These are phyloP conservation scores for button mushroom (Agaricus bisporus) DNA, from an alignment of 768 basidiomycete species.

Conservation along the genomic window DNA sequence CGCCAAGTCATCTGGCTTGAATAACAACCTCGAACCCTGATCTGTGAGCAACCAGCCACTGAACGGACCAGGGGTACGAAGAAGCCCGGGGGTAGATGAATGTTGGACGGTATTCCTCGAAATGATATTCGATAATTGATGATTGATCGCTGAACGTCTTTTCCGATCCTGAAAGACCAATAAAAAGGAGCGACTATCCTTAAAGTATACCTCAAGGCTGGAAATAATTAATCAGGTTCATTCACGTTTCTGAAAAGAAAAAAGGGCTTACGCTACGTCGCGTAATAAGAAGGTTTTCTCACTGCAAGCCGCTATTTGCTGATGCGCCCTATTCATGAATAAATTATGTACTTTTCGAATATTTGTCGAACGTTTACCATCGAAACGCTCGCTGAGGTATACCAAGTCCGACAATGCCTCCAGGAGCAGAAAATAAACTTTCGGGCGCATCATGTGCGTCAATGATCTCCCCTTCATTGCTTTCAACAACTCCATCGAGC, in stretches of 20 bases:
- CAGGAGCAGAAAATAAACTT: slow-evolving; percentile 77
- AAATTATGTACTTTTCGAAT: no score
- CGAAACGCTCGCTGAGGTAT: slow-evolving; percentile 75
- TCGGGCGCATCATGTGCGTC: slow-evolving; percentile 83
- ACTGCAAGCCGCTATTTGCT: slow-evolving; percentile 71
- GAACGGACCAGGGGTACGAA: slow-evolving; percentile 46
- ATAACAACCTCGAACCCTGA: slow-evolving; percentile 28
- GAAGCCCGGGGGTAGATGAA: slow-evolving; percentile 41
- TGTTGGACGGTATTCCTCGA: slow-evolving; percentile 33
- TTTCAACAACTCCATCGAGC: slow-evolving; percentile 84
- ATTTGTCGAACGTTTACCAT: slow-evolving; percentile 46
- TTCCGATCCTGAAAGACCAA: slow-evolving; percentile 73
- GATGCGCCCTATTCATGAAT: slow-evolving; percentile 53
- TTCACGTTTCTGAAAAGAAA: not conserved
- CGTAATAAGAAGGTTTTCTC: slow-evolving; percentile 85
- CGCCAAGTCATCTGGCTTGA: slow-evolving; percentile 53
- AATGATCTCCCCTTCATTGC: slow-evolving; percentile 82
- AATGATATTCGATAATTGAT: slow-evolving; percentile 44
- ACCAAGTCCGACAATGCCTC: slow-evolving; percentile 75
- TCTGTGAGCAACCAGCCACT: slow-evolving; percentile 42
- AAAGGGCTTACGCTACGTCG: slow-evolving; percentile 72
- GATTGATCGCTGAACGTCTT: slow-evolving; percentile 54
- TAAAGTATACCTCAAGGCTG: slow-evolving; percentile 90
- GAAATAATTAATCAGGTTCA: not conserved
- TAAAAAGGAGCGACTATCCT: slow-evolving; percentile 83